Evolutionary conservation across 2,329 filamentous ascomycete species (phyloP), one percentile per base, ranked within the genome.

Genomic region (Botrytis fragariae): DNA sequence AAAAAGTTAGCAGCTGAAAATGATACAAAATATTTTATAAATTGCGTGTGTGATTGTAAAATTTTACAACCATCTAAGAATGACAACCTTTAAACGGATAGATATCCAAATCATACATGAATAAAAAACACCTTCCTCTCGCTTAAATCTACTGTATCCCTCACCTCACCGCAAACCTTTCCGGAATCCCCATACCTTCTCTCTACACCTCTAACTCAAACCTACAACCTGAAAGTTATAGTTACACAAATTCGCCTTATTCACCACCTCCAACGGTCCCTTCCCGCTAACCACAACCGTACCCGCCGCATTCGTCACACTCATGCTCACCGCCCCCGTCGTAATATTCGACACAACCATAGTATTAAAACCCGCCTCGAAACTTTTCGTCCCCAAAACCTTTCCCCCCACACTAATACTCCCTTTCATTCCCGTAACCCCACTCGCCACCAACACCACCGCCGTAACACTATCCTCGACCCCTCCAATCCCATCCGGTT

Each of bases 271-370:
- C 59, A 39, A 25, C 22, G 75, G 71, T 0, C 64, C 68, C 51
- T 73, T 77, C 22, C 59, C 57, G 39, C 76, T 75, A 20, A 67
- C 76, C 0, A 75, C 77, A 8, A 73, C 54, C n/a, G 35, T 44
- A 3, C 72, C 54, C n/a, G 64, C 44, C 45, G 70, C 54, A 29
- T 65, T 64, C 1, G 62, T 48, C 18, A 76, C 68, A 1, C 35
- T 72, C 32, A 42, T 73, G 37, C 37, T 44, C 3, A 76, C 76
- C 32, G 51, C 51, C 3, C 76, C 76, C 1, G 74, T 71, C 22
- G 72, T 76, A 69, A 77, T 57, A 16, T 75, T 74, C 39, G 7
- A 3, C 42, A 77, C 74, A 22, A 62, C 65, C 59, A 74, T 75
- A 4, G 42, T 51, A 57, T 78, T 78, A 54, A 62, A 77, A 2